Base-by-base conservation (phyloP, 2,329 filamentous ascomycete species). In the Bipolaris oryzae region DNA sequence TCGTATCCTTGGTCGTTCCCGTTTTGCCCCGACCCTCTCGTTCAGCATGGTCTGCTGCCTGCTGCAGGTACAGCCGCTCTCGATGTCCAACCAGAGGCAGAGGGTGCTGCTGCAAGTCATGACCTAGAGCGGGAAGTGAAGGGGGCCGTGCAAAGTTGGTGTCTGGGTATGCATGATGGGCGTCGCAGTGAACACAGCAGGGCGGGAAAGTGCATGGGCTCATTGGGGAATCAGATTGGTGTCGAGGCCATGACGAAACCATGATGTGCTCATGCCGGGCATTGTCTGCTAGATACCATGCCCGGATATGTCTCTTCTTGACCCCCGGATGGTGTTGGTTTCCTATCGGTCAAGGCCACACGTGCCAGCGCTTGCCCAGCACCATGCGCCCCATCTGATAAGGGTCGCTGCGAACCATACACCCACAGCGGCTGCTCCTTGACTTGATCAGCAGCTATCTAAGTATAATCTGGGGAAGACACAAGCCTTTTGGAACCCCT, bases 31-130 rank as follows among this genome's bases (percentile, higher is more conserved):
- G 66, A 58, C 50, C 51, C 55, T 39, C 42, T 51, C 55, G 49
- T 55, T 50, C 43, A 62, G 61, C 61, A 60, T 59, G 65, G 63
- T 60, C 58, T 58, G 44, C 57, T 55, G 58, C 53, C 59, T 65
- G 45, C 67, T 74, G 72, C 72, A 75, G 71, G 71, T 70, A 73
- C 71, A 67, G 57, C 52, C 62, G 63, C 60, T 52, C 45, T 62
- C 33, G 58, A 61, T 60, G 63, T 61, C 61, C 53, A 60, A 61
- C 64, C 64, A 61, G 50, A 54, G 20, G 46, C 43, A 55, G 46
- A 44, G 47, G 31, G 51, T 23, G 21, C 57, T 65, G 64, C 64
- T 65, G 64, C 64, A 63, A 57, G 56, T 63, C 61, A 65, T 66
- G 44, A 50, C 18, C 42, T 35, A 46, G 52, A 42, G 35, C 47